Base-by-base conservation (phyloP, 768 basidiomycete genomes). In the Boletus fagicola region DNA sequence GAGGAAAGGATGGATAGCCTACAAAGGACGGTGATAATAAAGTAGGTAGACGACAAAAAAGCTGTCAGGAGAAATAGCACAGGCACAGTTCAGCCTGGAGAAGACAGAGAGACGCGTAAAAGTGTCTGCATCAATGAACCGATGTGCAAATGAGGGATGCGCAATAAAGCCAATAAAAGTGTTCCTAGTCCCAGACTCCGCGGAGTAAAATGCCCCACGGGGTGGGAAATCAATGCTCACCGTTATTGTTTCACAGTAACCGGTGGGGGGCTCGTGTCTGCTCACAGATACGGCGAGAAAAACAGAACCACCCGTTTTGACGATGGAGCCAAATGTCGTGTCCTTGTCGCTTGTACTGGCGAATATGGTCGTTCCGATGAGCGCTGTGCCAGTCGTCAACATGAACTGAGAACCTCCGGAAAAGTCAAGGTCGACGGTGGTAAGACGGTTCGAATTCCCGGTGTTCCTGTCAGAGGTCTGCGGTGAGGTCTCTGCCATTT, bases 351-450 rank as follows among this genome's bases (percentile, higher is more conserved):
- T 1, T 39, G 35, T 9, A 8, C 24, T 39, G 9, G 18, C 33
- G 11, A 54, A 46, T 15, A 11, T 33, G 50, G 46, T 46, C 38
- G 63, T 65, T 24, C 8, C 48, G 16, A 53, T 57, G 45, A 46
- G 5, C 9, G 2, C 46, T 8, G 56, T 51, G 26, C 24, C 20
- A 5, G 20, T 31, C 24, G 33, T 42, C 28, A 33, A 30, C 8
- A 51, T 26, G 20, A 56, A 48, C 2, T 22, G 11, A 2, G 64
- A 53, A 5, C 54, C 51, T 3, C 45, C 55, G 7, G 64, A 42
- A 28, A 54, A 8, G 16, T 68, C 56, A 16, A 70, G 62, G 22
- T 71, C 66, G 24, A 66, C 54, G 40, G 69, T 72, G 12, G 69
- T 71, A 16, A 71, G 67, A 10, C 36, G 42, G 43, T 60, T n/a